Conservation (phyloP, 1,284 basidiomycete genomes). For the Rhodotorula sp. region DNA sequence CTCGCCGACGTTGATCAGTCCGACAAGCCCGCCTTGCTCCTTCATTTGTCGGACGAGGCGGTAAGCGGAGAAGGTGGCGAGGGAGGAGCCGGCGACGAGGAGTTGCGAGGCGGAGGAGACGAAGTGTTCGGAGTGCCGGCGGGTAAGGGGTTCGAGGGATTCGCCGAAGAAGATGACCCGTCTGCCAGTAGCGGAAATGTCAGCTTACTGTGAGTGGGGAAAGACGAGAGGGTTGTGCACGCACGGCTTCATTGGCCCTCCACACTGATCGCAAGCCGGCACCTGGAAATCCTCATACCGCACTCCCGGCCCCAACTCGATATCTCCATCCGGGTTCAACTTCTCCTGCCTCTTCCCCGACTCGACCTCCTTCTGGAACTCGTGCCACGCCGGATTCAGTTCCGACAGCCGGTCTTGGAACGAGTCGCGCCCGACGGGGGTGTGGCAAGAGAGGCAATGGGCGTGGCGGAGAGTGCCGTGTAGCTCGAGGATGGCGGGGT, state of each 20-base stretch:
- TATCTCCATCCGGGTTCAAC: conserved; percentile 91
- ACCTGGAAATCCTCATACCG: conserved; percentile 39
- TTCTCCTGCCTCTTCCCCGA: conserved; percentile 58
- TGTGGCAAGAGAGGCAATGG: conserved; percentile 53
- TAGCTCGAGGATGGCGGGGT: conserved; percentile 65
- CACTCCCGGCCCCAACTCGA: conserved; percentile 46
- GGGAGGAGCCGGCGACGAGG: conserved; percentile 78
- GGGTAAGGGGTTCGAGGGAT: conserved; percentile 31
- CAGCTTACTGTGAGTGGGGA: background rate
- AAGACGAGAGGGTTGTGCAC: background rate
- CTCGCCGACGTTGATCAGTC: conserved; percentile 81
- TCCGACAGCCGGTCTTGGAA: conserved; percentile 67
- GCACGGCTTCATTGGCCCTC: conserved; percentile 32
- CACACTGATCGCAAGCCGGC: conserved; percentile 31
- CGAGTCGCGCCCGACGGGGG: conserved; percentile 64
- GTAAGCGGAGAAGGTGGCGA: conserved; percentile 89
- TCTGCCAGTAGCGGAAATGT: background rate
- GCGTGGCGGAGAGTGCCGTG: conserved; percentile 82
- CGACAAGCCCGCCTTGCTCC: conserved; percentile 68
- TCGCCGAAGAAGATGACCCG: conserved; percentile 42
- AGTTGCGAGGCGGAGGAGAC: conserved; percentile 65
- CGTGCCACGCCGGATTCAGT: conserved; percentile 76
- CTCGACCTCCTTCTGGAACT: conserved; percentile 66
- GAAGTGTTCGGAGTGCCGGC: conserved; percentile 24
- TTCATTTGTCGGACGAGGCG: conserved; percentile 77